Base-by-base conservation (phyloP, 352 stramenopile species). In the Elongisporangium anandrum region DNA sequence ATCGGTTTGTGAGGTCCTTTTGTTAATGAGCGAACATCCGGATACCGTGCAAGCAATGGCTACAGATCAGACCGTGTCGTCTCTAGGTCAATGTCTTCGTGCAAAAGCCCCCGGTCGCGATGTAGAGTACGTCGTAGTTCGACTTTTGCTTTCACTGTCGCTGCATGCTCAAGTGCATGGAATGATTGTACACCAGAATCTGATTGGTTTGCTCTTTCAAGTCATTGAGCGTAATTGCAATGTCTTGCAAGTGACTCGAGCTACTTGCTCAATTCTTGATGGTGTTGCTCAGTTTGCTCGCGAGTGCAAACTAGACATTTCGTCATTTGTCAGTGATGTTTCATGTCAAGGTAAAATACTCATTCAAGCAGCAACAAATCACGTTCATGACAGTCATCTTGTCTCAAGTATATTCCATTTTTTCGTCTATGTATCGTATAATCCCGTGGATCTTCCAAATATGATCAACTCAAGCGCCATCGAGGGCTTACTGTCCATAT, bases 211-310 rank as follows among this genome's bases (percentile, higher is more conserved):
- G 38, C 63, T 90, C 12, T 90, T 90, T 41, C 60, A 61, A 48
- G 53, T 75, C 3, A 54, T 96, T 20, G 76, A 92, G 20, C 77
- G 80, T 22, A 80, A 90, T 23, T 64, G 61, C 10, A 80, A 79
- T 17, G 60, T 71, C 0, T 49, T 77, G 17, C 83, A 95, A 20
- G 75, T 87, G 1, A 63, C 74, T 13, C 59, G 61, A 0, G 64
- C 70, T 0, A 65, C 80, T 1, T 92, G 86, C 23, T 63, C 78
- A 8, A 82, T 97, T 4, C 64, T 97, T 5, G 88, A 91, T 23
- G 69, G 77, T 3, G 51, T 96, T 13, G 85, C 84, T 1, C 70
- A 77, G 16, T 89, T 89, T 67, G 79, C 82, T 3, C 52, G 63
- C 9, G 53, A 75, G 10, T 85, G 79, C 47, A 81, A 77, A 21